Conservation (phyloP, 495 filamentous ascomycete species). For the Penicillium paxilli region DNA sequence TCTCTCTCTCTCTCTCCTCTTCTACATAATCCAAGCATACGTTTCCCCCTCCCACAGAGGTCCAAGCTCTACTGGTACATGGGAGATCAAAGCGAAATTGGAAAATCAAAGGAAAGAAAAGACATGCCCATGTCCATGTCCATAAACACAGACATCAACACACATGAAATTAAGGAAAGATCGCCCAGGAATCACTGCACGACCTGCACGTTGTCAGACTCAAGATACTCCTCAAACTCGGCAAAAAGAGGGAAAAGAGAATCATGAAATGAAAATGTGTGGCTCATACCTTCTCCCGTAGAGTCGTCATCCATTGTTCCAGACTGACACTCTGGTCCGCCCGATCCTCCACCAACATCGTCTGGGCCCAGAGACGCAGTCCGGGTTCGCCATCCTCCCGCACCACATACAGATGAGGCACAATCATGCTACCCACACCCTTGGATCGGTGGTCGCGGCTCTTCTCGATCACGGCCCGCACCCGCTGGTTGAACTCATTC, state of each 20-base stretch:
- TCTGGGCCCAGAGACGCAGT: conserved; percentile 94
- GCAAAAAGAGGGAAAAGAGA: not conserved
- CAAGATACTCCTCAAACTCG: not conserved
- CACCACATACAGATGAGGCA: conserved; percentile 91
- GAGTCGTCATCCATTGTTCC: conserved; percentile 85
- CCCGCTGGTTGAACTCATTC: conserved; percentile 93
- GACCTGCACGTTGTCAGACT: conserved; percentile 13
- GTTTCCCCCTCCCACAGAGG: not conserved
- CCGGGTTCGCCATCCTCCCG: conserved; percentile 95
- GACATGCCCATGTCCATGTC: not conserved
- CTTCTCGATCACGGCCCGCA: conserved; percentile 88
- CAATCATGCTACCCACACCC: conserved; percentile 85
- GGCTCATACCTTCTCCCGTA: conserved; percentile 93
- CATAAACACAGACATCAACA: not conserved
- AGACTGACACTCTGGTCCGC: conserved; percentile 91
- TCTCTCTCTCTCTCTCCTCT: not conserved
- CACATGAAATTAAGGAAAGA: not conserved
- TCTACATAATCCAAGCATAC: not conserved
- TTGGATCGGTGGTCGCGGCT: conserved; percentile 80
- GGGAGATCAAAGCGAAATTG: not conserved
- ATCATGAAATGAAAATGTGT: conserved; percentile 1
- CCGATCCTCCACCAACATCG: conserved; percentile 90
- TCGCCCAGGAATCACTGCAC: conserved; percentile 21
- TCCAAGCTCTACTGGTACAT: conserved; percentile 1
- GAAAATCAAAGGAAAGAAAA: no score